Base-by-base conservation (phyloP, 2,329 filamentous ascomycete genomes). In the Fusarium sp. region DNA sequence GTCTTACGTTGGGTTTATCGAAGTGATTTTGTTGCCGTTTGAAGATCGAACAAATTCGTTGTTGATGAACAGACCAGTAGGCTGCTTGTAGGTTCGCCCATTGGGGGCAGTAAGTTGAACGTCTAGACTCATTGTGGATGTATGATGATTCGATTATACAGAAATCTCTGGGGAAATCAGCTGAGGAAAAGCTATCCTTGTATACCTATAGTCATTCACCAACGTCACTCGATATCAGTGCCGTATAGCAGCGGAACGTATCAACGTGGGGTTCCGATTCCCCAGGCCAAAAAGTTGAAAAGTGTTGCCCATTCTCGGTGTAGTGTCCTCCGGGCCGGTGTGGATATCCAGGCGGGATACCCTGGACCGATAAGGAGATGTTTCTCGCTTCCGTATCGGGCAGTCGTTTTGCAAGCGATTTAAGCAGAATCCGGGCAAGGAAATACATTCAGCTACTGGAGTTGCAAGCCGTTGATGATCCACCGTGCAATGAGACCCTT, bases 51-150 rank as follows among this genome's bases (percentile, higher is more conserved):
- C 30, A 36, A 53, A 53, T 36, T 93, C 90, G 69, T 94, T 94
- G 84, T 93, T 93, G 83, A 94, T 94, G 83, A 94, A 94, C 18
- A 94, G 86, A 18, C 93, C 92, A 17, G 88, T 89, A 15, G 91
- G 91, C 80, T 93, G 90, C 36, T 83, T 85, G 75, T 93, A 93
- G 75, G 89, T 90, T 77, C 85, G 87, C 77, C 92, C 92, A 82
- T 94, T 94, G 17, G 82, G 82, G 15, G 81, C 82, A 42, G 75
- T 81, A 48, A 83, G 78, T 66, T 82, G 66, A 14, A 78, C 70
- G 45, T 78, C 62, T 39, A 76, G 39, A 38, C 61, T 75, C 76
- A 78, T 78, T 57, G 22, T 68, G 59, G 41, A 22, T 41, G 36
- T 36, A 24, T 26, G 32, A 63, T 64, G 41, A 45, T 50, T 54